A percentile compares a stretch with the other conserved stretches of the same genome.
These are phyloP conservation scores for Zymoseptoria brevis DNA, from an alignment of 2,329 filamentous ascomycete species.

Conservation along the genomic window DNA sequence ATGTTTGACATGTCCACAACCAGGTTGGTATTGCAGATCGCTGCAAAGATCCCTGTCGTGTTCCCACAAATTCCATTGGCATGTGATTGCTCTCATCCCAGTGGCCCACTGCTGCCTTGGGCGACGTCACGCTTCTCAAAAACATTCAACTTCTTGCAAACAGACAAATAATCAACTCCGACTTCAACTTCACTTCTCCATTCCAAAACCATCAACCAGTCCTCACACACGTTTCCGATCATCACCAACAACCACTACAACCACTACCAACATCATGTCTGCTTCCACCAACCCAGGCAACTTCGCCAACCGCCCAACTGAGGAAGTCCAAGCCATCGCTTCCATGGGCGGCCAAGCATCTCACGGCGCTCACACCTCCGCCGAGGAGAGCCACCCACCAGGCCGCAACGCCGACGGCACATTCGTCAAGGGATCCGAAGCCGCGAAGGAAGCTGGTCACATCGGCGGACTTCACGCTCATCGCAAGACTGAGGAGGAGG, in stretches of 20 bases:
- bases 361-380: slow-evolving; percentile 8
- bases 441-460: slow-evolving; percentile 24
- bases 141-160: not conserved
- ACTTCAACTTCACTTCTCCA: slow-evolving; percentile 1
- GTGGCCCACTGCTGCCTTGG: not conserved
- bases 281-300: slow-evolving; percentile 40
- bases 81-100: not conserved
- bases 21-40: not conserved
- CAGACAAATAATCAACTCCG: not conserved
- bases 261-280: slow-evolving; percentile 3
- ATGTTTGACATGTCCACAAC: not conserved
- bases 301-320: slow-evolving; percentile 46
- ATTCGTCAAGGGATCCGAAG: slow-evolving; percentile 22
- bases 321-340: slow-evolving; percentile 43
- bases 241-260: not conserved
- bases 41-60: not conserved
- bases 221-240: not conserved
- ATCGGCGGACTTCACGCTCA: slow-evolving; percentile 18
- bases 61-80: not conserved
- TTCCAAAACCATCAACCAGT: not conserved
- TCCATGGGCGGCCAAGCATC: slow-evolving; percentile 41
- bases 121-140: not conserved
- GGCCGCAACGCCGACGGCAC: slow-evolving; percentile 24
- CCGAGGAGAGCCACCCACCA: not conserved
- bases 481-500: slow-evolving; percentile 5